These are phyloP conservation scores for Kwoniella europaea DNA, from an alignment of 768 basidiomycete species.

Conservation along the genomic window DNA sequence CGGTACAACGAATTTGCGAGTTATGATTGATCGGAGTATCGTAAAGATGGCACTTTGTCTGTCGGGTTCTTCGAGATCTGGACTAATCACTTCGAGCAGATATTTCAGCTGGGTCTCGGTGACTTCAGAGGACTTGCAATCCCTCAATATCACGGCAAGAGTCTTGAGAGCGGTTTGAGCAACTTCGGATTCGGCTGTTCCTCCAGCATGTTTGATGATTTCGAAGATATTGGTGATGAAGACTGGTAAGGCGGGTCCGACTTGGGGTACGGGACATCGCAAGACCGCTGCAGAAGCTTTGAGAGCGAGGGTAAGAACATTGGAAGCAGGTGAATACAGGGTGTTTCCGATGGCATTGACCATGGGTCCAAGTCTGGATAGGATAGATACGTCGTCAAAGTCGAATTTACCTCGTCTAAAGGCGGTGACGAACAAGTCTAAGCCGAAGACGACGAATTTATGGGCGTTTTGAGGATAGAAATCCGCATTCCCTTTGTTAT, in stretches of 20 bases:
- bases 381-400: constrained; percentile 72
- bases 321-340: constrained; percentile 78
- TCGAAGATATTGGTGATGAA: constrained; percentile 81
- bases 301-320: constrained; percentile 75
- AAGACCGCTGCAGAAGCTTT: constrained; percentile 79
- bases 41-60: constrained; percentile 86
- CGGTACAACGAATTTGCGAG: constrained; percentile 87
- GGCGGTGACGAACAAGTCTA: constrained; percentile 87
- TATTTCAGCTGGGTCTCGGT: constrained; percentile 88
- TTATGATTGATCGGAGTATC: constrained; percentile 85
- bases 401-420: constrained; percentile 84
- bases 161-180: constrained; percentile 87
- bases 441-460: constrained; percentile 87
- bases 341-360: constrained; percentile 86
- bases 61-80: constrained; percentile 86
- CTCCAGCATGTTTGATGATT: constrained; percentile 80
- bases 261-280: constrained; percentile 78
- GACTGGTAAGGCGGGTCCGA: constrained; percentile 77
- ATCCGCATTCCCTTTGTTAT: constrained; percentile 64
- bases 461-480: constrained; percentile 86
- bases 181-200: constrained; percentile 80
- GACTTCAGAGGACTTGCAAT: constrained; percentile 76
- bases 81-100: constrained; percentile 80
- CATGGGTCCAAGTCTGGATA: constrained; percentile 85
- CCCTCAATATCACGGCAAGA: constrained; percentile 85